Evolutionary conservation across 2,329 filamentous ascomycete genomes (phyloP).

Genomic region (Fusarium sp.): DNA sequence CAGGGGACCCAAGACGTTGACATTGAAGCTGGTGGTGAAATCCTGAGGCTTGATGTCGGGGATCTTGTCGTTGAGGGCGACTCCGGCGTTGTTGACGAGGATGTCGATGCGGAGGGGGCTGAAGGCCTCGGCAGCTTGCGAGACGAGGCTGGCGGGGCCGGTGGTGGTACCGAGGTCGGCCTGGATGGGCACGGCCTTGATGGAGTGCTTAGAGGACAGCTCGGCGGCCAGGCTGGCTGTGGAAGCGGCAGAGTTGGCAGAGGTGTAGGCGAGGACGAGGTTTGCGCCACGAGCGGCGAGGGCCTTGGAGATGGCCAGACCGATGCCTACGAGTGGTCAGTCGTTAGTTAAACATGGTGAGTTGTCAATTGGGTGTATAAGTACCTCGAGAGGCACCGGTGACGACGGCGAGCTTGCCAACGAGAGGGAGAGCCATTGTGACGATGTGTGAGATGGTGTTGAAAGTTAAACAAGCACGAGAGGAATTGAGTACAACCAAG

Average conservation of each 20-base stretch:
- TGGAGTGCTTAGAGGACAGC: conserved; percentile 59
- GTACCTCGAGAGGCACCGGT: conserved; percentile 84
- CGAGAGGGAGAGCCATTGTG: conserved; percentile 60
- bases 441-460: conserved; percentile 6
- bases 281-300: conserved; percentile 45
- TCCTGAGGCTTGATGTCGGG: conserved; percentile 71
- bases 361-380: background rate
- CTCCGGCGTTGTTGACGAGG: conserved; percentile 85
- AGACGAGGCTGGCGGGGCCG: conserved; percentile 40
- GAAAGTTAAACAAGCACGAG: background rate
- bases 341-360: background rate
- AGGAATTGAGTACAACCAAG: conserved; percentile 1
- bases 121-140: conserved; percentile 41
- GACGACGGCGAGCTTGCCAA: conserved; percentile 82
- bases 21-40: conserved; percentile 76
- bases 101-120: conserved; percentile 63
- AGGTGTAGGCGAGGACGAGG: conserved; percentile 44
- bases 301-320: conserved; percentile 39
- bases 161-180: conserved; percentile 59
- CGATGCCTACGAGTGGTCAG: conserved; percentile 37
- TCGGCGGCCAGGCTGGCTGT: conserved; percentile 38
- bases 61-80: conserved; percentile 71
- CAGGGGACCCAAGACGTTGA: conserved; percentile 84
- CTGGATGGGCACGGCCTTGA: conserved; percentile 72
- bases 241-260: conserved; percentile 23